Evolutionary conservation across 805 yeast species (phyloP).

Genomic region (Wickerhamiella brachini): DNA sequence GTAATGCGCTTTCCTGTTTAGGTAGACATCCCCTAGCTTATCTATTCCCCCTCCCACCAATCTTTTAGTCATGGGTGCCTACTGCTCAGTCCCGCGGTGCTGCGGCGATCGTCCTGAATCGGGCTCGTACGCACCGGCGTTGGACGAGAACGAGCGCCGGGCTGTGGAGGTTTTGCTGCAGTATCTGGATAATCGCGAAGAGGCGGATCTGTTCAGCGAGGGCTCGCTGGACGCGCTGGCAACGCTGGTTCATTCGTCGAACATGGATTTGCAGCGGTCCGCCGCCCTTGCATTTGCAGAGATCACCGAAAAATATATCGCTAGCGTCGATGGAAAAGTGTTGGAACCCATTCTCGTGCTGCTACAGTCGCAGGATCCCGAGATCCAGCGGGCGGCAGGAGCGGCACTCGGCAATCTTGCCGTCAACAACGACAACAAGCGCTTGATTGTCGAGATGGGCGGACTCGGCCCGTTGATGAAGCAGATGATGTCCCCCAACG

Average conservation of each 20-base stretch:
- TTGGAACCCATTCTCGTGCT: conserved; percentile 85
- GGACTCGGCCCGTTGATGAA: conserved; percentile 91
- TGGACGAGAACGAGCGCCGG: conserved; percentile 93
- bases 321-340: conserved; percentile 81
- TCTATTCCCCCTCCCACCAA: neutral
- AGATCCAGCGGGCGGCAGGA: conserved; percentile 96
- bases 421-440: conserved; percentile 87
- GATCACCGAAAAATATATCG: conserved; percentile 80
- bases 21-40: neutral
- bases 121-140: conserved; percentile 51
- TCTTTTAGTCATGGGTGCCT: conserved; percentile 8
- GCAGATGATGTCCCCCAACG: conserved; percentile 94
- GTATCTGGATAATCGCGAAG: conserved; percentile 76
- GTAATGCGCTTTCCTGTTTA: neutral
- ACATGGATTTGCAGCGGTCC: conserved; percentile 85
- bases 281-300: conserved; percentile 98
- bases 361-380: conserved; percentile 76
- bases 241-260: conserved; percentile 88
- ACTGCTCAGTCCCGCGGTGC: conserved; percentile 15
- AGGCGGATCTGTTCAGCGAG: conserved; percentile 76
- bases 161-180: conserved; percentile 85
- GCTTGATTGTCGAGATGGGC: conserved; percentile 93
- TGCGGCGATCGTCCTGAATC: conserved; percentile 15
- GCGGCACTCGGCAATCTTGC: conserved; percentile 98
- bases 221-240: conserved; percentile 77